Evolutionary conservation across 495 filamentous ascomycete species (phyloP).

Genomic region (Tuber umbilicatum): DNA sequence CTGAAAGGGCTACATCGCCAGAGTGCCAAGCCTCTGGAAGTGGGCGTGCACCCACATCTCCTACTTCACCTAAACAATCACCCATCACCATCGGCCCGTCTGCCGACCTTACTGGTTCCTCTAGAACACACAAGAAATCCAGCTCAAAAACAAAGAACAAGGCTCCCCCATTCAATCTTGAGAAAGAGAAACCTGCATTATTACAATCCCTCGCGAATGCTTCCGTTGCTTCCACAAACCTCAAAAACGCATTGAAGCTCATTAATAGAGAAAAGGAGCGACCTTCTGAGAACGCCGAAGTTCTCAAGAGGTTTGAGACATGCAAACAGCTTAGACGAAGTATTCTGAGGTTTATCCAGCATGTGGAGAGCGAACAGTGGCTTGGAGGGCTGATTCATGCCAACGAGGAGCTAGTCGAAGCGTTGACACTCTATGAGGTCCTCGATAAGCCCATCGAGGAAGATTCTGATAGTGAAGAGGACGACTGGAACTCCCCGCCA

Average conservation of each 20-base stretch:
- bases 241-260: constrained; percentile 78
- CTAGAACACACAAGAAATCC: constrained; percentile 32
- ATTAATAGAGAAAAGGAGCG: constrained; percentile 86
- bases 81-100: constrained; percentile 33
- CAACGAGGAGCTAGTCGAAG: constrained; percentile 81
- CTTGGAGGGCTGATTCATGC: constrained; percentile 72
- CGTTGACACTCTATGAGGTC: constrained; percentile 88
- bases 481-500: constrained; percentile 50
- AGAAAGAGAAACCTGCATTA: constrained; percentile 79
- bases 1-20: constrained; percentile 22
- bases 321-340: constrained; percentile 79
- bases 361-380: constrained; percentile 75
- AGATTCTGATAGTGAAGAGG: constrained; percentile 87
- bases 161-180: constrained; percentile 62
- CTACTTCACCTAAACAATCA: constrained; percentile 13
- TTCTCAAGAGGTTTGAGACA: constrained; percentile 68
- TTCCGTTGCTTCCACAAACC: constrained; percentile 80
- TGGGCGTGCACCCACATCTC: constrained; percentile 42
- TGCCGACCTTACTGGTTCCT: constrained; percentile 24
- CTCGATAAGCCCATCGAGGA: constrained; percentile 93
- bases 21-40: constrained; percentile 9
- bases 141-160: constrained; percentile 47
- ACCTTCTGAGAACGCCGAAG: constrained; percentile 74
- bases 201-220: constrained; percentile 75
- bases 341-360: constrained; percentile 81